Evolutionary conservation across 805 yeast genomes (phyloP).

Genomic region (Starmerella riodocensis): DNA sequence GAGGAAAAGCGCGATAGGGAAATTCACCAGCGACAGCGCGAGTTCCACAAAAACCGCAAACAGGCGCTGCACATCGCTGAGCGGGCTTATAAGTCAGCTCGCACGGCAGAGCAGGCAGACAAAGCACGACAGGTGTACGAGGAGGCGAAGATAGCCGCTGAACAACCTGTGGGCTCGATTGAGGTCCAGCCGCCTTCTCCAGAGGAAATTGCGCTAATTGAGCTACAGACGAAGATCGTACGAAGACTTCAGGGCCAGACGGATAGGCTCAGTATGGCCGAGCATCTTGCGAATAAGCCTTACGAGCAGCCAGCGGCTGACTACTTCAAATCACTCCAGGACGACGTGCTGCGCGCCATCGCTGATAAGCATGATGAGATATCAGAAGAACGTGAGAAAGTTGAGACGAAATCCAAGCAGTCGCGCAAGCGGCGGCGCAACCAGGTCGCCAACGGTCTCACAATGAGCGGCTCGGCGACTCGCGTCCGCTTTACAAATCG

Average conservation of each 20-base stretch:
- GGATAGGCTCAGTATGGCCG: slow-evolving; percentile 18
- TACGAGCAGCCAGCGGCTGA: slow-evolving; percentile 5
- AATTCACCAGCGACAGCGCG: slow-evolving; percentile 12
- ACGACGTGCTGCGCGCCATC: slow-evolving; percentile 11
- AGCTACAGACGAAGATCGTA: slow-evolving; percentile 18
- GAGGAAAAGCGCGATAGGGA: slow-evolving; percentile 9
- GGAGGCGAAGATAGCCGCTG: slow-evolving; percentile 11
- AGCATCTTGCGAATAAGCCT: slow-evolving; percentile 14
- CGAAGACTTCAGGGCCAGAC: slow-evolving; percentile 20
- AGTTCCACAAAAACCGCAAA: slow-evolving; percentile 10
- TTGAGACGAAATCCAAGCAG: slow-evolving; percentile 16
- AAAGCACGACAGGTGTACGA: slow-evolving; percentile 3
- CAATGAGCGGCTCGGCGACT: slow-evolving; percentile 19
- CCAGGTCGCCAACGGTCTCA: slow-evolving; percentile 17
- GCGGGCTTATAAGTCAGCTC: slow-evolving; percentile 4
- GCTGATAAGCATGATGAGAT: slow-evolving; percentile 16
- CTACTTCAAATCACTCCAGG: slow-evolving; percentile 12
- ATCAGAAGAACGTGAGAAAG: slow-evolving; percentile 15
- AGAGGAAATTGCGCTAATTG: slow-evolving; percentile 16
- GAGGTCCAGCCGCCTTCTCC: slow-evolving; percentile 11
- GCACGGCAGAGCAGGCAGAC: slow-evolving; percentile 4
- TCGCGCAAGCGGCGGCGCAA: slow-evolving; percentile 15
- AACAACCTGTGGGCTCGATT: slow-evolving; percentile 10
- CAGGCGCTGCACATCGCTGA: slow-evolving; percentile 7
- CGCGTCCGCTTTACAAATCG: slow-evolving; percentile 19